Conservation (phyloP, 1,284 basidiomycete genomes). For the Vanrija sp. region DNA sequence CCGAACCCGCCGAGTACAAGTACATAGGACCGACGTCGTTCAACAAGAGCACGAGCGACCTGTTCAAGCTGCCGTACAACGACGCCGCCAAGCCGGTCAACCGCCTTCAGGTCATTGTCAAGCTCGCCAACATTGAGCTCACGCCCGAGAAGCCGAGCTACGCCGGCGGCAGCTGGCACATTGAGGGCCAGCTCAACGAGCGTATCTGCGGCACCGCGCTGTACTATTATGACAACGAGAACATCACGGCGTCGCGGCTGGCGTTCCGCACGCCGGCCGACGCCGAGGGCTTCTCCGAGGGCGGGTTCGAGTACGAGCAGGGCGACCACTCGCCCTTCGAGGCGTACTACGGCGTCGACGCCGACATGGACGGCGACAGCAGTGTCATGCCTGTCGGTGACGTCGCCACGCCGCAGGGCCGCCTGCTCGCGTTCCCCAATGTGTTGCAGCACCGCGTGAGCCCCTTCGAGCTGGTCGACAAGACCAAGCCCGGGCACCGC, state of each 20-base stretch:
- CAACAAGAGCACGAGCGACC: neutral
- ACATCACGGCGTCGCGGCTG: neutral
- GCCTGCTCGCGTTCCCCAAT: constrained; percentile 4
- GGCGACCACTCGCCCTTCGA: constrained; percentile 7
- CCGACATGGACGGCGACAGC: neutral
- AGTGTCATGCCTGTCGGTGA: neutral
- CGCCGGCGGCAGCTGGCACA: constrained; percentile 4
- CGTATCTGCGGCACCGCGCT: constrained; percentile 4
- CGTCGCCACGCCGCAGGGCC: neutral
- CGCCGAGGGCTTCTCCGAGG: neutral
- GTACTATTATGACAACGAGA: constrained; percentile 6
- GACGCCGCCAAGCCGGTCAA: constrained; percentile 10
- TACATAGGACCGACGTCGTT: constrained; percentile 2
- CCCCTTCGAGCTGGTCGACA: constrained; percentile 3
- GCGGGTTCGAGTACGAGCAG: constrained; percentile 4
- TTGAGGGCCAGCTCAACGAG: constrained; percentile 7
- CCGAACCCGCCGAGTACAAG: constrained; percentile 9
- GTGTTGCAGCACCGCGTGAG: constrained; percentile 2
- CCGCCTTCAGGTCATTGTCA: constrained; percentile 5
- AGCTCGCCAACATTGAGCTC: constrained; percentile 8
- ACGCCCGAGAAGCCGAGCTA: constrained; percentile 6
- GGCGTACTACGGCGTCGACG: neutral
- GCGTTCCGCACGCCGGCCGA: neutral
- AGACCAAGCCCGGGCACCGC: constrained; percentile 10
- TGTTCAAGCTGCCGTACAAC: constrained; percentile 15